Evolutionary conservation across 1,284 basidiomycete species (phyloP).

Genomic region (Rhodotorula mucilaginosa): DNA sequence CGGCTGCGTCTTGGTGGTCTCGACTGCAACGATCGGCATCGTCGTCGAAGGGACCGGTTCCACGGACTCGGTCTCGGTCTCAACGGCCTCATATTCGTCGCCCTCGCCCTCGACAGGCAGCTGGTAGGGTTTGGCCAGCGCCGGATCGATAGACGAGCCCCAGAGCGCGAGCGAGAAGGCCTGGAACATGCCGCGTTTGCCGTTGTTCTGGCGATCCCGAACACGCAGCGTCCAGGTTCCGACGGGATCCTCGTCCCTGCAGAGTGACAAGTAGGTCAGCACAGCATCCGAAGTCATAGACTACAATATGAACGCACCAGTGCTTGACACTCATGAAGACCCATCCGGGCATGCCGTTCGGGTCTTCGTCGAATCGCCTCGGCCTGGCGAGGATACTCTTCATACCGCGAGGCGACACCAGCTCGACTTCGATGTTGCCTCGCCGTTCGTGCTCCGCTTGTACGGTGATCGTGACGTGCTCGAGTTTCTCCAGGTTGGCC

Average conservation of each 20-base stretch:
- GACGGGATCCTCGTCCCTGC: constrained; percentile 87
- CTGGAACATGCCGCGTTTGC: constrained; percentile 72
- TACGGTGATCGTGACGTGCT: constrained; percentile 89
- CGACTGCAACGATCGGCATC: constrained; percentile 6
- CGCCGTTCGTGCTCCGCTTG: constrained; percentile 85
- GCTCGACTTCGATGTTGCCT: constrained; percentile 89
- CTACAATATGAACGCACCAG: constrained; percentile 62
- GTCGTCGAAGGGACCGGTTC: constrained; percentile 47
- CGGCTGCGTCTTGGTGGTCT: constrained; percentile 12
- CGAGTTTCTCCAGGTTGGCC: constrained; percentile 80
- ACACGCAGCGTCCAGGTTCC: constrained; percentile 89
- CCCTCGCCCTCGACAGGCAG: constrained; percentile 51
- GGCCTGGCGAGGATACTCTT: constrained; percentile 77
- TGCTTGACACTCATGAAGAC: constrained; percentile 98
- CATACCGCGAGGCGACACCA: constrained; percentile 81
- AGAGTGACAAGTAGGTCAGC: neutral
- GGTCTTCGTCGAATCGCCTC: constrained; percentile 67
- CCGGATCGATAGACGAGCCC: constrained; percentile 79
- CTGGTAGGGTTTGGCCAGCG: constrained; percentile 63
- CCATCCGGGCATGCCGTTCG: constrained; percentile 84
- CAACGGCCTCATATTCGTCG: constrained; percentile 44
- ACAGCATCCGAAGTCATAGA: neutral
- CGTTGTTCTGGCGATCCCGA: constrained; percentile 66
- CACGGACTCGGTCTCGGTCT: neutral
- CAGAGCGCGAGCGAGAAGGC: constrained; percentile 92